phyloP scores from a whole-genome alignment of 345 rosid genomes.

The Leavenworthia alabamica region DNA sequence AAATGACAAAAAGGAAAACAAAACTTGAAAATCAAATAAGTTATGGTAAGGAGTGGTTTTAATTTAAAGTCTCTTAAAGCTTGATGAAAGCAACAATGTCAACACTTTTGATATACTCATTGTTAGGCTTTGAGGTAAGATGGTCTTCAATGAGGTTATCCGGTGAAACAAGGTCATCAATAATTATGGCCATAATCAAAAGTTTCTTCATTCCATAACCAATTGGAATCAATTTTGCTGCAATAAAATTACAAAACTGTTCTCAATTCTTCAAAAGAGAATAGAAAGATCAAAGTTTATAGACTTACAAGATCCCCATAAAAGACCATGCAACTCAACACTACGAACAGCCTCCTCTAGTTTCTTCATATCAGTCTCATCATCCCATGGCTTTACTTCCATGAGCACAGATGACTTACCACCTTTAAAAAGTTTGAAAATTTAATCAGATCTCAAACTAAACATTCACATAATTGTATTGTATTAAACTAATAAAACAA shows the following conservation, averaged over 20 bases:
- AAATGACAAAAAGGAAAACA: background rate
- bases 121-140: slow-evolving; percentile 69
- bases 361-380: slow-evolving; percentile 97
- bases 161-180: slow-evolving; percentile 89
- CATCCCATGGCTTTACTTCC: slow-evolving; percentile 98
- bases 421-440: slow-evolving; percentile 34
- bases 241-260: background rate
- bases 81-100: slow-evolving; percentile 98
- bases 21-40: slow-evolving; percentile 10
- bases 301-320: slow-evolving; percentile 91
- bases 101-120: slow-evolving; percentile 75
- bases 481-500: too few species aligned
- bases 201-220: slow-evolving; percentile 95
- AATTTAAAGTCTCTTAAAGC: slow-evolving; percentile 45
- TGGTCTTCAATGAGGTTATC: slow-evolving; percentile 70
- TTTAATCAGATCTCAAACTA: background rate
- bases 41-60: background rate
- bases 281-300: background rate
- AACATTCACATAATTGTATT: too few species aligned
- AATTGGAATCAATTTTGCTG: slow-evolving; percentile 83
- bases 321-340: slow-evolving; percentile 75
- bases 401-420: slow-evolving; percentile 87
- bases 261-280: too few species aligned
- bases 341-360: slow-evolving; percentile 65
- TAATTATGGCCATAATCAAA: slow-evolving; percentile 76